Conservation (phyloP, 768 basidiomycete species). For the Neoboletus subvelutipes region DNA sequence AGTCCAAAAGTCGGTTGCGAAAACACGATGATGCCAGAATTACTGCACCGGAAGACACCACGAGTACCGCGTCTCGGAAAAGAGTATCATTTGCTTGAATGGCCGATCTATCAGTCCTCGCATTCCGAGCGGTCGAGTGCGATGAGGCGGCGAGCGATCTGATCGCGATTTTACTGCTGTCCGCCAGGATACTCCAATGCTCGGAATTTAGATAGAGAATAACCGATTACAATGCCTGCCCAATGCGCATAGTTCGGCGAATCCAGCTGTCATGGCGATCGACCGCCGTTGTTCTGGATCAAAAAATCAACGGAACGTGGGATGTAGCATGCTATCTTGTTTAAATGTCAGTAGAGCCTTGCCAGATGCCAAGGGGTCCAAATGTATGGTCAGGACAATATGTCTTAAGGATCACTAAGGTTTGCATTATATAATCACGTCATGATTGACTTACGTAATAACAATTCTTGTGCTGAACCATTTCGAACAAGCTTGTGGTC, state of each 20-base stretch:
- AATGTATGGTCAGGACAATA: neutral
- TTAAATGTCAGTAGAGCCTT: neutral
- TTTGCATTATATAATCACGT: conserved; percentile 11
- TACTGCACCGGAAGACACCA: conserved; percentile 8
- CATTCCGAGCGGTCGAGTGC: conserved; percentile 16
- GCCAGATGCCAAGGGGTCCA: neutral
- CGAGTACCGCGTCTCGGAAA: conserved; percentile 29
- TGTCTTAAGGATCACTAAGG: neutral
- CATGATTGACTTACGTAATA: conserved; percentile 13
- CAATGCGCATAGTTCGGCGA: conserved; percentile 20
- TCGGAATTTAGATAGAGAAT: conserved; percentile 12
- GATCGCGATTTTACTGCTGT: conserved; percentile 24
- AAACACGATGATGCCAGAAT: conserved; percentile 9
- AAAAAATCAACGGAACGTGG: conserved; percentile 15
- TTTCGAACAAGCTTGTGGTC: neutral
- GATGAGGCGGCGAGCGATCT: conserved; percentile 19
- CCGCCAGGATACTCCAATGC: neutral
- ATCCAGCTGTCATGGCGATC: conserved; percentile 20
- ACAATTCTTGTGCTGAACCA: neutral
- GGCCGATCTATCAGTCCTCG: conserved; percentile 18
- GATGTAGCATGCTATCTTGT: neutral
- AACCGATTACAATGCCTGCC: conserved; percentile 4
- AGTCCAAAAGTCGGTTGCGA: conserved; percentile 15
- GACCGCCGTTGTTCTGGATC: conserved; percentile 13
- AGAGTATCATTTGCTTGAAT: conserved; percentile 34